Evolutionary conservation across 495 filamentous ascomycete genomes (phyloP).

Genomic region (Xylaria nigripes): DNA sequence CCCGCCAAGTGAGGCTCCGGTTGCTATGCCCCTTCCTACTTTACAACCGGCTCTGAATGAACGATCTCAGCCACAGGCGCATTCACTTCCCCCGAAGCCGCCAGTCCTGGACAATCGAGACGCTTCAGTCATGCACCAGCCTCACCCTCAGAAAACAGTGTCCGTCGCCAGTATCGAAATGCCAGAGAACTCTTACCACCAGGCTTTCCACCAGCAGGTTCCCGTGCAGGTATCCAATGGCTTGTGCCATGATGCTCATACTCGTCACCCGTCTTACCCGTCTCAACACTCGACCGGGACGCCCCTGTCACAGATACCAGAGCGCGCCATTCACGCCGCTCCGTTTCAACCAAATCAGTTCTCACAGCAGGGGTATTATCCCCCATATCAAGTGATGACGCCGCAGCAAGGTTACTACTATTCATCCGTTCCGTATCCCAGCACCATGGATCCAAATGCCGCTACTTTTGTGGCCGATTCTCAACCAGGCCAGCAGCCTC

Average conservation of each 20-base stretch:
- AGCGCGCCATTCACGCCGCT: constrained; percentile 85
- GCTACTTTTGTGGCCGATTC: constrained; percentile 51
- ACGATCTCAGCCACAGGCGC: constrained; percentile 44
- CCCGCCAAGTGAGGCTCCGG: constrained; percentile 17
- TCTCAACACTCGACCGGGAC: constrained; percentile 73
- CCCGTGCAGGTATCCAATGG: constrained; percentile 58
- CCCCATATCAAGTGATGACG: constrained; percentile 42
- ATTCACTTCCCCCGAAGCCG: constrained; percentile 62
- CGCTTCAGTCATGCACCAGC: constrained; percentile 84
- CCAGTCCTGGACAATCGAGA: constrained; percentile 70
- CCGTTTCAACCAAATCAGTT: constrained; percentile 78
- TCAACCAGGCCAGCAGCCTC: constrained; percentile 44
- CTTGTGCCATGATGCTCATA: constrained; percentile 53
- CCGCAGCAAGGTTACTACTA: constrained; percentile 51
- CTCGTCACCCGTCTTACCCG: constrained; percentile 63
- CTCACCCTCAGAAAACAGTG: constrained; percentile 87
- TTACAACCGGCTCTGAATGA: constrained; percentile 38
- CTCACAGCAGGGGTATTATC: constrained; percentile 57
- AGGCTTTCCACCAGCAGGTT: constrained; percentile 89
- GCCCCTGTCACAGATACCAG: constrained; percentile 88
- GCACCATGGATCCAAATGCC: constrained; percentile 44
- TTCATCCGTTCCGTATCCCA: constrained; percentile 47
- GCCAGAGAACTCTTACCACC: constrained; percentile 70
- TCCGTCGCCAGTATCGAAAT: constrained; percentile 93
- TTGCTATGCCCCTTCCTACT: constrained; percentile 7